Percentiles rank a stretch among this genome's conserved stretches.
phyloP scores from a whole-genome alignment of 768 basidiomycete species.

The Asterophora lycoperdoides region DNA sequence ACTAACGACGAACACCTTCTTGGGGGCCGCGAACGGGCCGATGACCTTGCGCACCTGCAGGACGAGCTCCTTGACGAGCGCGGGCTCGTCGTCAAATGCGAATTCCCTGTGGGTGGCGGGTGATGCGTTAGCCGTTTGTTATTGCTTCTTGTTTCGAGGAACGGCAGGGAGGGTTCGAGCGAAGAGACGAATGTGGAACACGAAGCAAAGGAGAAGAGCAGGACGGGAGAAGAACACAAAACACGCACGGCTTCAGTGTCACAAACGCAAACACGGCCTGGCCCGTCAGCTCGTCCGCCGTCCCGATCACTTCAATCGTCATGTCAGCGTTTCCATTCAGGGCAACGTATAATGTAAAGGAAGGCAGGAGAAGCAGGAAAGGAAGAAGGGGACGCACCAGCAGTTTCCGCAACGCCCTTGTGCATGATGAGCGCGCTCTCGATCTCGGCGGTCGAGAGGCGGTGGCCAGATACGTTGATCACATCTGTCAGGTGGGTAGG shows the following conservation, averaged over 20 bases:
- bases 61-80: slow-evolving; percentile 79
- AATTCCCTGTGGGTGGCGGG: slow-evolving; percentile 53
- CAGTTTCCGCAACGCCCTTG: slow-evolving; percentile 94
- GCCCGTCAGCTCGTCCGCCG: slow-evolving; percentile 82
- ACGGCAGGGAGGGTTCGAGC: too few species aligned
- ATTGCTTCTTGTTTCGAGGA: slow-evolving; percentile 23
- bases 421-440: slow-evolving; percentile 95
- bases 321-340: slow-evolving; percentile 6
- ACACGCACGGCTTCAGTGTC: slow-evolving; percentile 83
- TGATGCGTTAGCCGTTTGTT: too few species aligned
- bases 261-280: slow-evolving; percentile 95
- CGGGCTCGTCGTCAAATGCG: slow-evolving; percentile 70
- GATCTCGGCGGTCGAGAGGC: slow-evolving; percentile 95
- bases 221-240: not conserved
- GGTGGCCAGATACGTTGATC: slow-evolving; percentile 97
- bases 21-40: slow-evolving; percentile 95
- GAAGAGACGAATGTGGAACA: too few species aligned
- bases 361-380: not conserved
- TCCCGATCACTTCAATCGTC: slow-evolving; percentile 63
- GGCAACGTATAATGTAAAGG: too few species aligned
- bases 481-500: slow-evolving; percentile 52
- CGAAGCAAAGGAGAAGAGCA: not conserved
- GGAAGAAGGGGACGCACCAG: slow-evolving; percentile 37
- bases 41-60: slow-evolving; percentile 97
- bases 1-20: slow-evolving; percentile 78